Base-by-base conservation (phyloP, 805 yeast genomes). In the Candida ipomoeae region DNA sequence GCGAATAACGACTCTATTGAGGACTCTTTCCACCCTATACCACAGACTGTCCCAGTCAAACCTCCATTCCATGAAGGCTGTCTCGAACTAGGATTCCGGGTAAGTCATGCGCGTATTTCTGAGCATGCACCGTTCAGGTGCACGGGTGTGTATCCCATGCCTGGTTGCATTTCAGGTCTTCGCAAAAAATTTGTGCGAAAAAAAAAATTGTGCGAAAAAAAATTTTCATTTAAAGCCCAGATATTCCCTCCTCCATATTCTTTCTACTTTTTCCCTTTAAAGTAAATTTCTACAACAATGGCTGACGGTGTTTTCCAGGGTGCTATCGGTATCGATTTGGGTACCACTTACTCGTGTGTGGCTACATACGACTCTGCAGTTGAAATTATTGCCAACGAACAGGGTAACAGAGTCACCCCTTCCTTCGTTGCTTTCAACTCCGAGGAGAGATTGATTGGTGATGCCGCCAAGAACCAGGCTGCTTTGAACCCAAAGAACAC, bases 291-390 rank as follows among this genome's bases (percentile, higher is more conserved):
- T 51, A 49, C 48, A 49, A 57, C 50, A 55, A 64, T 64, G 59
- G 68, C 68, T 57, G 65, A 64, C 68, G 67, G 67, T 62, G 64
- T 63, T 56, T 58, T 58, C 60, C 61, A 56, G 61, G 59, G 60
- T 52, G 77, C 77, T 70, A 73, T 73, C 65, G 78, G 78, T 72
- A 73, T 73, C 71, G 78, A 73, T 71, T 73, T 73, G 71, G 78
- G 78, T 73, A 73, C 78, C 51, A 73, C 78, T 57, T 73, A 73
- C 71, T 73, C 78, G 60, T 73, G 78, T 73, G 78, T 73, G 62
- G 78, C 78, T 65, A 71, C 77, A 62, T 73, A 65, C 66, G 77
- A 72, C 68, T 69, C 74, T 59, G 77, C 77, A 55, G 78, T 73
- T 61, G 78, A 73, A 65, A 73, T 73, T 61, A 73, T 73, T 65